phyloP scores from a whole-genome alignment of 805 yeast species.

The Lipomyces sp. region DNA sequence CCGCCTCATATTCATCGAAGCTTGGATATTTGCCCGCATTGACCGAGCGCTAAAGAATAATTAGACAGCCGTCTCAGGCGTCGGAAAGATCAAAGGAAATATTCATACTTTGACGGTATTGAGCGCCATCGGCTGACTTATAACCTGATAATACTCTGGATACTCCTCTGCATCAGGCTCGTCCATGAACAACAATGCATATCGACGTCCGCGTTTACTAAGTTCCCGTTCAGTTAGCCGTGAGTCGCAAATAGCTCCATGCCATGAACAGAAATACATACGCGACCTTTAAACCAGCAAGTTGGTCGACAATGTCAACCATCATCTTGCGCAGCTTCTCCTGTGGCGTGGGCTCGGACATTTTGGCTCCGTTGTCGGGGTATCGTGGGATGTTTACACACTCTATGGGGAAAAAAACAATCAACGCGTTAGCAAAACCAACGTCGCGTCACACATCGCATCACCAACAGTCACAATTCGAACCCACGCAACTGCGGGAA shows the following conservation, averaged over 20 bases:
- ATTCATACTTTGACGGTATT: slow-evolving; percentile 44
- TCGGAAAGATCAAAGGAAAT: too few relatives aligned
- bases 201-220: slow-evolving; percentile 35
- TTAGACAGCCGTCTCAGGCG: background rate
- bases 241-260: too few relatives aligned
- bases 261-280: too few relatives aligned
- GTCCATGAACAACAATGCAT: slow-evolving; percentile 62
- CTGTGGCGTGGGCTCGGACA: background rate
- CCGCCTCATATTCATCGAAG: slow-evolving; percentile 57
- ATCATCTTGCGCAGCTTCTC: slow-evolving; percentile 10
- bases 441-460: background rate
- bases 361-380: background rate
- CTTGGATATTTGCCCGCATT: slow-evolving; percentile 51
- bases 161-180: slow-evolving; percentile 66
- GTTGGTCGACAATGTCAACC: slow-evolving; percentile 38
- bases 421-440: too few relatives aligned
- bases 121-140: slow-evolving; percentile 72
- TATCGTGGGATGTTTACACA: too few relatives aligned
- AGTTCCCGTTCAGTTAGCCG: too few relatives aligned
- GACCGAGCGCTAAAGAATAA: slow-evolving; percentile 44
- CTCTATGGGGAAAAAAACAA: too few relatives aligned
- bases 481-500: too few relatives aligned
- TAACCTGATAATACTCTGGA: slow-evolving; percentile 76
- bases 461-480: background rate
- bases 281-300: slow-evolving; percentile 39